Evolutionary conservation across 106 monocot genomes (phyloP), one percentile per base, ranked within the genome.

Genomic region (Posidonia australis): DNA sequence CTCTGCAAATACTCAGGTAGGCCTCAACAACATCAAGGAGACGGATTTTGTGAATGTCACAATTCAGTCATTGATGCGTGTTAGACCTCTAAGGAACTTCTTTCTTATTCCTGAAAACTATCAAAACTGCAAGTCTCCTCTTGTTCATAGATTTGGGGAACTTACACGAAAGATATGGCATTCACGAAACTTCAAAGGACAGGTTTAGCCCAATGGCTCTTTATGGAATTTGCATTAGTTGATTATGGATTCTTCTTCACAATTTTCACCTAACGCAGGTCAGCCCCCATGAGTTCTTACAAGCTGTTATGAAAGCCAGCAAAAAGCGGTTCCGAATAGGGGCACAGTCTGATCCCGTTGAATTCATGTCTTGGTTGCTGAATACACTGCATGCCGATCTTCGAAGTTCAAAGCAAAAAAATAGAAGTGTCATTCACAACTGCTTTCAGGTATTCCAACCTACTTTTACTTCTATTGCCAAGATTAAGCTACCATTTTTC

Each of bases 11-110:
- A 58, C 66, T 58, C 75, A 99, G 98, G 88, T 99, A n/a, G 91
- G 98, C 48, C 83, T 99, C 31, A 99, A 99, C 59, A 99, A 99
- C 73, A 99, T 99, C 21, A 91, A 92, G 74, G 98, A 99, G 68
- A 99, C 98, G 4, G 98, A 99, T 77, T 99, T 99, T 77, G 88
- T 99, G 7, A 99, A 99, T 79, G 98, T 99, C 32, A 99, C 85
- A 31, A 91, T 91, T 68, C 98, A 99, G 63, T 99, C 88, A 30
- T 71, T 99, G 56, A 99, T 99, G 98, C 73, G 98, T 60, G 83
- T 99, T 29, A 91, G 91, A 54, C 98, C 98, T 24, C 60, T 99
- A 22, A 91, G 98, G 70, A 99, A 91, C 67, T 91, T 91, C 53
- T 99, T 99, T 71, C 85, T 99, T 51, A 85, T 99, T 63, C 98